Conservation (phyloP, 2,329 filamentous ascomycete genomes). For the Diaporthe caulivora region DNA sequence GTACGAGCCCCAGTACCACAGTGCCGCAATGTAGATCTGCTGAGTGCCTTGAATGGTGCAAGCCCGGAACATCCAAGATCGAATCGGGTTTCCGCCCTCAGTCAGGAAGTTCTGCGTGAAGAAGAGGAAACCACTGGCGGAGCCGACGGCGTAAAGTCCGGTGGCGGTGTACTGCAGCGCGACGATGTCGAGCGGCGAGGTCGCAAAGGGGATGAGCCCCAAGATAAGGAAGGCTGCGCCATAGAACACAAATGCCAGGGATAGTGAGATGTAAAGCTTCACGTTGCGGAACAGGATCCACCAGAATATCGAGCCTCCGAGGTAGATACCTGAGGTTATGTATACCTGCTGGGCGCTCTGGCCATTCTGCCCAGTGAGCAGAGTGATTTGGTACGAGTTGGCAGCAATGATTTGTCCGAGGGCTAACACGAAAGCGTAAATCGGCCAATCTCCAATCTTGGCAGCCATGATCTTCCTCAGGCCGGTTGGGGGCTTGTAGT, state of each 20-base stretch:
- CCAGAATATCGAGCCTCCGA: slow-evolving; percentile 70
- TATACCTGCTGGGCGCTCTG: slow-evolving; percentile 71
- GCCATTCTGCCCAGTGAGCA: slow-evolving; percentile 73
- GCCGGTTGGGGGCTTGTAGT: slow-evolving; percentile 69
- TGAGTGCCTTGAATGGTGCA: slow-evolving; percentile 76
- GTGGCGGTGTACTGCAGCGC: slow-evolving; percentile 71
- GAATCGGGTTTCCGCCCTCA: slow-evolving; percentile 69
- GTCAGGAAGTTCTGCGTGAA: slow-evolving; percentile 77
- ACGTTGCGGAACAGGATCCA: slow-evolving; percentile 72
- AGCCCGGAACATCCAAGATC: slow-evolving; percentile 77
- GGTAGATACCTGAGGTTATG: slow-evolving; percentile 70
- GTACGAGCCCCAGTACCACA: slow-evolving; percentile 75
- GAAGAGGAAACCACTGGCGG: slow-evolving; percentile 73
- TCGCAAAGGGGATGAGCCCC: slow-evolving; percentile 69
- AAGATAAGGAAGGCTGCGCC: slow-evolving; percentile 72
- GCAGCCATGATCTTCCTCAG: slow-evolving; percentile 64
- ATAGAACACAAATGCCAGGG: slow-evolving; percentile 73
- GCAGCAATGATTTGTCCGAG: slow-evolving; percentile 74
- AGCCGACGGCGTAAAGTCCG: slow-evolving; percentile 71
- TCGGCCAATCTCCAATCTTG: slow-evolving; percentile 73
- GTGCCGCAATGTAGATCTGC: slow-evolving; percentile 72
- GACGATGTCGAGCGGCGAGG: slow-evolving; percentile 52
- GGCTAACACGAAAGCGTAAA: slow-evolving; percentile 72
- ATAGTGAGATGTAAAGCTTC: slow-evolving; percentile 69
- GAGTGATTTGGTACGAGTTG: slow-evolving; percentile 76